These are phyloP conservation scores for Apophysomyces ossiformis DNA, from an alignment of 371 early-diverging fungal species.

Conservation along the genomic window DNA sequence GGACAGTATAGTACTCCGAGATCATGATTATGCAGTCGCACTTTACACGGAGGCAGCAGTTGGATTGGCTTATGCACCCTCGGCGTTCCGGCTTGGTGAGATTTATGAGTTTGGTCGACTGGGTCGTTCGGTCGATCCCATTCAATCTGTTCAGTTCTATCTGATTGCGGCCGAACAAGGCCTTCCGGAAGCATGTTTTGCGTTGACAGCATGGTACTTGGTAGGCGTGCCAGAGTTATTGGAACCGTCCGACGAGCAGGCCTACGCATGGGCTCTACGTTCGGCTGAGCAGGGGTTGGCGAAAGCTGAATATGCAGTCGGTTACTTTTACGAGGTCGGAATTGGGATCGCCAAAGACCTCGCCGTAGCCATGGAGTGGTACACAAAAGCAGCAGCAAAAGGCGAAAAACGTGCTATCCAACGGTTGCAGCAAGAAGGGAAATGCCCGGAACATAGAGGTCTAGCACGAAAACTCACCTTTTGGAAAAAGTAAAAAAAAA, in stretches of 20 bases:
- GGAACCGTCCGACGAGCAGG: constrained; percentile 81
- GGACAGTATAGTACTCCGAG: constrained; percentile 70
- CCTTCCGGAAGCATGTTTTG: constrained; percentile 92
- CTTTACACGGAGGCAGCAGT: constrained; percentile 64
- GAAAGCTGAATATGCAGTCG: constrained; percentile 94
- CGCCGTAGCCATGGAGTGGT: constrained; percentile 79
- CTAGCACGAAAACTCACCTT: neutral
- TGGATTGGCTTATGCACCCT: constrained; percentile 67
- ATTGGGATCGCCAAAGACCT: constrained; percentile 75
- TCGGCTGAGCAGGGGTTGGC: constrained; percentile 80
- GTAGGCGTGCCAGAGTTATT: constrained; percentile 82
- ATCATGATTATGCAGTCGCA: constrained; percentile 69
- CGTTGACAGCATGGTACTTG: constrained; percentile 95
- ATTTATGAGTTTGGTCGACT: constrained; percentile 82
- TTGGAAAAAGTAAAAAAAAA: constrained; percentile 9
- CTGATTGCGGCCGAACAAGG: constrained; percentile 86
- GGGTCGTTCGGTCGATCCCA: constrained; percentile 70
- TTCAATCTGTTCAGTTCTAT: constrained; percentile 77
- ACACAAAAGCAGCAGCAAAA: constrained; percentile 49
- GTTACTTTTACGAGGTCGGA: constrained; percentile 91
- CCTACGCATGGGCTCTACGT: constrained; percentile 86
- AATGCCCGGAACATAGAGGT: neutral
- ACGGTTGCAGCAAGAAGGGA: constrained; percentile 25
- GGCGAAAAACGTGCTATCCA: constrained; percentile 49
- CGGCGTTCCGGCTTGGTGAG: constrained; percentile 78